Conservation (phyloP, 805 yeast genomes). For the Saturnispora hagleri region DNA sequence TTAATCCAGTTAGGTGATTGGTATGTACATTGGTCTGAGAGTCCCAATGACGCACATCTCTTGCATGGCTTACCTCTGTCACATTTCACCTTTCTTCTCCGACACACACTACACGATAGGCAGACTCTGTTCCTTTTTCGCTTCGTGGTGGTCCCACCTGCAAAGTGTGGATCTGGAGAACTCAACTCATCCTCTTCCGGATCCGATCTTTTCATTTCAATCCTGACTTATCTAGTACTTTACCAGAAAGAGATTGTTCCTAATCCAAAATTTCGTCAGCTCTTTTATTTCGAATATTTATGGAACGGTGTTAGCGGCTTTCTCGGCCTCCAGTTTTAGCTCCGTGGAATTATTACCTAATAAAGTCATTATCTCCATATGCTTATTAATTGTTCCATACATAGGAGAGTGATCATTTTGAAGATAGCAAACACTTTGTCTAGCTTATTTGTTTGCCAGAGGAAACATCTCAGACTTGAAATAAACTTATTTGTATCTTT, state of each 20-base stretch:
- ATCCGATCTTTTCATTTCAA: not conserved
- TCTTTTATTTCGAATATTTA: not conserved
- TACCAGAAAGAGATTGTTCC: not conserved
- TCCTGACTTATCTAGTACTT: not conserved
- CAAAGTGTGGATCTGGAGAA: not conserved
- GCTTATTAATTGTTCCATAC: not conserved
- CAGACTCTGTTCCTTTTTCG: constrained; percentile 34
- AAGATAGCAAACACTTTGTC: no score
- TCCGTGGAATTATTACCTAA: not conserved
- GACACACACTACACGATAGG: constrained; percentile 39
- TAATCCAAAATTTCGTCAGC: not conserved
- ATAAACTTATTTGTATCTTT: no score
- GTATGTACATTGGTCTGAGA: constrained; percentile 24
- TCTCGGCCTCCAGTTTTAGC: not conserved
- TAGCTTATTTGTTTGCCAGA: no score
- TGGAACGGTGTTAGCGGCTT: not conserved
- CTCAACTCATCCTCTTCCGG: not conserved
- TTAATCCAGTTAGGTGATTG: constrained; percentile 25
- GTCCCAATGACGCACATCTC: constrained; percentile 26
- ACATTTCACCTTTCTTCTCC: constrained; percentile 39
- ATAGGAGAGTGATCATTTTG: not conserved
- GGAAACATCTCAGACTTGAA: no score
- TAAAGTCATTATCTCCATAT: not conserved
- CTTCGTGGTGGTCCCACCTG: not conserved
- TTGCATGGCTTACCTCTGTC: constrained; percentile 30